Evolutionary conservation across 352 stramenopile genomes (phyloP).

Genomic region (Globisporangium echinulatum): DNA sequence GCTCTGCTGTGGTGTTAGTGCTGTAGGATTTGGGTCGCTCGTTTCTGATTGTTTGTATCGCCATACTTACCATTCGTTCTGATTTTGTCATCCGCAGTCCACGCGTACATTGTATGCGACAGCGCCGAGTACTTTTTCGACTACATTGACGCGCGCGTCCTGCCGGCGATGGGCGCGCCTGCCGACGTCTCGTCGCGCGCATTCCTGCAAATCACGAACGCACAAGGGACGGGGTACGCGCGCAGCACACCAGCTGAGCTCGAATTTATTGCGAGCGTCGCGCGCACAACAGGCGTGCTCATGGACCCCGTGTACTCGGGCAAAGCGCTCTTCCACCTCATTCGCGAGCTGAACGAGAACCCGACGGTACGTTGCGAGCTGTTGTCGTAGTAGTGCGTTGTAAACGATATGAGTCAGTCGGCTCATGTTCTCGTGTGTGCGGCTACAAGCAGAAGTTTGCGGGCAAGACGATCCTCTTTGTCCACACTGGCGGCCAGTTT

Average conservation of each 20-base stretch:
- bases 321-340: constrained; percentile 80
- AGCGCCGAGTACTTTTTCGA: constrained; percentile 81
- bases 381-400: background rate
- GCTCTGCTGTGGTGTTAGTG: background rate
- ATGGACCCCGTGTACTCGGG: constrained; percentile 87
- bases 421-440: background rate
- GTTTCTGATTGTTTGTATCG: background rate
- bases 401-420: background rate
- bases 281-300: constrained; percentile 65
- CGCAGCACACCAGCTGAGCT: constrained; percentile 73
- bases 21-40: background rate
- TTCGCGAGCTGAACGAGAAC: constrained; percentile 63
- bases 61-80: background rate
- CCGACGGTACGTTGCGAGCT: constrained; percentile 24
- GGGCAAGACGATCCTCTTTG: constrained; percentile 84
- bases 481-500: constrained; percentile 89
- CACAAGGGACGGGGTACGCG: constrained; percentile 76
- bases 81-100: constrained; percentile 16
- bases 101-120: constrained; percentile 86
- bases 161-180: constrained; percentile 61
- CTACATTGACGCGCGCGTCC: constrained; percentile 67
- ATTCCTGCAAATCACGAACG: constrained; percentile 79
- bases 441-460: constrained; percentile 52
- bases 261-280: constrained; percentile 66
- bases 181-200: constrained; percentile 40